A percentile compares a stretch with the other conserved stretches of the same genome.
Evolutionary conservation across 306 rosid species (phyloP).

Genomic region (Lathyrus aphaca): DNA sequence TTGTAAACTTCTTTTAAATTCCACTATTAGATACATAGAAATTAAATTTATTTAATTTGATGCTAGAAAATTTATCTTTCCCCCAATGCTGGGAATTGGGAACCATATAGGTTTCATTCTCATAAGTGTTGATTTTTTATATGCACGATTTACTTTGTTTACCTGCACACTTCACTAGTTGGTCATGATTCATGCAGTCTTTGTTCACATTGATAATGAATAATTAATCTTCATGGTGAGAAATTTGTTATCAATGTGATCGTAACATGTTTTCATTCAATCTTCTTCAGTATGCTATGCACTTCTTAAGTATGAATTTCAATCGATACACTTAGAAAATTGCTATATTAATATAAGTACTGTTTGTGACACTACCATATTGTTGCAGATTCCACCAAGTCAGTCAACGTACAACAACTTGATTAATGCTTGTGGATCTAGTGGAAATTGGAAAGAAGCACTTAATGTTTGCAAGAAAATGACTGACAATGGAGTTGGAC

Average conservation of each 20-base stretch:
- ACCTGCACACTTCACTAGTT: conserved; percentile 9
- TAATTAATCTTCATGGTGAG: conserved; percentile 9
- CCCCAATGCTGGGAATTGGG: conserved; percentile 1
- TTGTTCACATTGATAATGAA: conserved; percentile 16
- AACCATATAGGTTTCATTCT: conserved; percentile 21
- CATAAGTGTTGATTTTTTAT: conserved; percentile 10
- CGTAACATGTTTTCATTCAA: conserved; percentile 23
- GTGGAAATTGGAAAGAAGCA: conserved; percentile 98
- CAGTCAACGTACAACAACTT: conserved; percentile 89
- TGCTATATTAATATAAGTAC: conserved; percentile 30
- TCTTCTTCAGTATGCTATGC: conserved; percentile 21
- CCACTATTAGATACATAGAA: neutral
- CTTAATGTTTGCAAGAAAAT: conserved; percentile 85
- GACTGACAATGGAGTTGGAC: conserved; percentile 97
- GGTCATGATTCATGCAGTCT: conserved; percentile 16
- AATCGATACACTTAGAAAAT: conserved; percentile 12
- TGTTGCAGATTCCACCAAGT: conserved; percentile 82
- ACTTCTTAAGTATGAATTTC: conserved; percentile 8
- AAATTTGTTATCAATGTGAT: conserved; percentile 17
- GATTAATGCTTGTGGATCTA: conserved; percentile 95
- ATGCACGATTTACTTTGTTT: conserved; percentile 22
- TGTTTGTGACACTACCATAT: conserved; percentile 39
- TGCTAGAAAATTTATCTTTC: neutral
- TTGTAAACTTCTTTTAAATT: conserved; percentile 2
- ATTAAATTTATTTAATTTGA: neutral